Conservation (phyloP, 768 basidiomycete genomes). For the Tylopilus felleus region DNA sequence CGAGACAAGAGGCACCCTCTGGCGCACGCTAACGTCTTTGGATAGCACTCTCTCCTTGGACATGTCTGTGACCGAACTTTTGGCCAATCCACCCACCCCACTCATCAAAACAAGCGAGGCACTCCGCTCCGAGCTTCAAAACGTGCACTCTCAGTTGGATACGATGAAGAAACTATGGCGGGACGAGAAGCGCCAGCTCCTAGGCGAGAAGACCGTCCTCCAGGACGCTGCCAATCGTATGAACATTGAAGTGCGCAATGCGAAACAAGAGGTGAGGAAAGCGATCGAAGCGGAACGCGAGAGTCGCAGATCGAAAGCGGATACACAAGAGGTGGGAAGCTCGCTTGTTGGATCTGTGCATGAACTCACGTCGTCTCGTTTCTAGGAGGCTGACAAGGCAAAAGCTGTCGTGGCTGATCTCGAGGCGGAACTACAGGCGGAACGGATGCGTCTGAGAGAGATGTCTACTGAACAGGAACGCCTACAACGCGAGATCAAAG, state of each 20-base stretch:
- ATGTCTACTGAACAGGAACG: conserved; percentile 62
- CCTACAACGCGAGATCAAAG: conserved; percentile 62
- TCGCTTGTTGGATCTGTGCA: neutral
- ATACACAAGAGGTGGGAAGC: conserved; percentile 51
- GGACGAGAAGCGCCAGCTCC: conserved; percentile 56
- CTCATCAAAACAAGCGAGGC: conserved; percentile 66
- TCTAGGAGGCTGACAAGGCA: conserved; percentile 69
- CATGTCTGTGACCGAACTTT: conserved; percentile 42
- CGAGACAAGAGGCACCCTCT: neutral
- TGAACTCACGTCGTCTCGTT: neutral
- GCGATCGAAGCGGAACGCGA: conserved; percentile 51
- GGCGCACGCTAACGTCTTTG: conserved; percentile 5
- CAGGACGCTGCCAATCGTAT: conserved; percentile 69
- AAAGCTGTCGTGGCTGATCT: conserved; percentile 63
- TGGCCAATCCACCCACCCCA: conserved; percentile 62
- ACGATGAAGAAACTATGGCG: conserved; percentile 68
- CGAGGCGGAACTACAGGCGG: conserved; percentile 66
- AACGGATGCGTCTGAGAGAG: conserved; percentile 61
- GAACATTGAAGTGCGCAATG: conserved; percentile 54
- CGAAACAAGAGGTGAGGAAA: conserved; percentile 55
- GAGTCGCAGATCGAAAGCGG: conserved; percentile 45
- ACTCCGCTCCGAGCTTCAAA: conserved; percentile 54
- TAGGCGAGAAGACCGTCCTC: conserved; percentile 70
- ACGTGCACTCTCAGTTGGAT: conserved; percentile 61
- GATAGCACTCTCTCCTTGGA: conserved; percentile 49